Evolutionary conservation across 495 filamentous ascomycete genomes (phyloP).

Genomic region (Lepraria neglecta): DNA sequence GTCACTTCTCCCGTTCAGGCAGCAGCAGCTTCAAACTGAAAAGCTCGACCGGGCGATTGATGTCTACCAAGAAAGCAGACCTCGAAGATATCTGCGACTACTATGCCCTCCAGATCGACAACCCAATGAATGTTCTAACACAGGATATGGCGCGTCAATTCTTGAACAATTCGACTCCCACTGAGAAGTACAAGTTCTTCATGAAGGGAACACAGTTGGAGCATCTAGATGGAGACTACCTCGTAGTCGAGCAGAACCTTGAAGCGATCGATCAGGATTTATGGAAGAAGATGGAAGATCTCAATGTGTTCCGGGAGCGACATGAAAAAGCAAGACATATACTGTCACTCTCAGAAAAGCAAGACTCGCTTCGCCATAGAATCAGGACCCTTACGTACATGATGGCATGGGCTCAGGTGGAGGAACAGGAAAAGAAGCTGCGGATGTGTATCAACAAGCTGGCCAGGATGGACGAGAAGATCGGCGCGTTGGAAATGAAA

Average conservation of each 20-base stretch:
- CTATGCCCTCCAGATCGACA: slow-evolving; percentile 90
- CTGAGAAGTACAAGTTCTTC: slow-evolving; percentile 94
- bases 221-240: slow-evolving; percentile 86
- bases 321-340: slow-evolving; percentile 45
- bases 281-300: slow-evolving; percentile 41
- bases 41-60: slow-evolving; percentile 56
- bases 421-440: slow-evolving; percentile 47
- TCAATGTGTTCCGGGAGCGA: slow-evolving; percentile 41
- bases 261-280: slow-evolving; percentile 64
- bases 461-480: slow-evolving; percentile 35
- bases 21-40: slow-evolving; percentile 84
- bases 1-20: slow-evolving; percentile 74
- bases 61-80: slow-evolving; percentile 78
- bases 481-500: slow-evolving; percentile 39
- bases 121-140: slow-evolving; percentile 94
- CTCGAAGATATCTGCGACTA: slow-evolving; percentile 92
- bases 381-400: slow-evolving; percentile 49
- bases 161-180: slow-evolving; percentile 70
- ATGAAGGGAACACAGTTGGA: slow-evolving; percentile 92
- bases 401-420: slow-evolving; percentile 69
- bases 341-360: slow-evolving; percentile 52
- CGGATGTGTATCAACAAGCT: slow-evolving; percentile 35
- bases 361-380: slow-evolving; percentile 49
- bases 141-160: slow-evolving; percentile 95
- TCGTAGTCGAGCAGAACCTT: slow-evolving; percentile 61